These are phyloP conservation scores for Kluyveromyces sp. DNA, from an alignment of 1,139 yeast genomes.

Conservation along the genomic window DNA sequence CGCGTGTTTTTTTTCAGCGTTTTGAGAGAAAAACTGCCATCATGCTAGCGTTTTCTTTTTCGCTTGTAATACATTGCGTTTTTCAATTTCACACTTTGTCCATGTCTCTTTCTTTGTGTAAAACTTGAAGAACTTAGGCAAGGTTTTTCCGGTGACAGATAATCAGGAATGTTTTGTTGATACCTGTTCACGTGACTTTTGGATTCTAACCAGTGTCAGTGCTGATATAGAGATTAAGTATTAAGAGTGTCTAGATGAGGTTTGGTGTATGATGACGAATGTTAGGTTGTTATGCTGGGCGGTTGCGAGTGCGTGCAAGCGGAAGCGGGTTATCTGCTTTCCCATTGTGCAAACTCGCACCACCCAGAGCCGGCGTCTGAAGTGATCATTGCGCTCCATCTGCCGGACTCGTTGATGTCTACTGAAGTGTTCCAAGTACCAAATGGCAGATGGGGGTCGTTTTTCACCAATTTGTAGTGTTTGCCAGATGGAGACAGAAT, in stretches of 20 bases:
- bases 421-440: constrained; percentile 55
- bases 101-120: not conserved
- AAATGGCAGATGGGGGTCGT: constrained; percentile 39
- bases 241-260: not conserved
- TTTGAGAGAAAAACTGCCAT: too few relatives aligned
- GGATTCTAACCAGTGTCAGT: too few relatives aligned
- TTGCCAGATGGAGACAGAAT: constrained; percentile 82
- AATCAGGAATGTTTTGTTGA: not conserved
- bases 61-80: not conserved
- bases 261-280: not conserved
- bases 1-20: not conserved
- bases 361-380: constrained; percentile 77
- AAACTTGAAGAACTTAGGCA: not conserved
- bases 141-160: not conserved
- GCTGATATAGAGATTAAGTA: too few relatives aligned
- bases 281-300: too few relatives aligned
- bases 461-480: constrained; percentile 51
- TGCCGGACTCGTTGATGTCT: constrained; percentile 64
- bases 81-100: not conserved
- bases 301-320: too few relatives aligned
- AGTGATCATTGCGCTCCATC: constrained; percentile 76
- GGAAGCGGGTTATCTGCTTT: constrained; percentile 38
- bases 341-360: constrained; percentile 93
- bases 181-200: not conserved
- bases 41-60: too few relatives aligned